Evolutionary conservation across 805 yeast species (phyloP).

Genomic region (Saturnispora halmiae): DNA sequence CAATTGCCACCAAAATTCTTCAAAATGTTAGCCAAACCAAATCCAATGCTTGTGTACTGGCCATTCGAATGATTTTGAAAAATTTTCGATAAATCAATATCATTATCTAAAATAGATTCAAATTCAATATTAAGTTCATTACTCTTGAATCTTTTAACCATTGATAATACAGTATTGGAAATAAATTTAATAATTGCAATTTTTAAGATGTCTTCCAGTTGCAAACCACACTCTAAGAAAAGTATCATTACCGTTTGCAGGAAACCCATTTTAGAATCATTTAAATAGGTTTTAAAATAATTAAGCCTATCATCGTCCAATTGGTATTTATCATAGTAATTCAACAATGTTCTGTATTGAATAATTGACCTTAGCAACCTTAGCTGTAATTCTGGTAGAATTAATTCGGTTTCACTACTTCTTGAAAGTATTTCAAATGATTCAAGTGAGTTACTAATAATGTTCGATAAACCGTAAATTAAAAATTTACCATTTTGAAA

Average conservation of each 20-base stretch:
- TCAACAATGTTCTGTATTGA: conserved; percentile 31
- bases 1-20: not conserved
- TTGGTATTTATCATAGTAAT: conserved; percentile 14
- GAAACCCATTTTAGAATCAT: conserved; percentile 25
- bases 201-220: conserved; percentile 30
- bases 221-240: conserved; percentile 38
- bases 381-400: conserved; percentile 16
- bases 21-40: conserved; percentile 4
- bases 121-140: conserved; percentile 17
- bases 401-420: conserved; percentile 2
- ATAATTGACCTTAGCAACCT: conserved; percentile 34
- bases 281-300: conserved; percentile 24
- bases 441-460: conserved; percentile 42
- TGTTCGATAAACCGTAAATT: conserved; percentile 18
- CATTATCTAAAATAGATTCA: conserved; percentile 16
- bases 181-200: conserved; percentile 20
- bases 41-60: conserved; percentile 3
- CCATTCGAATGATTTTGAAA: conserved; percentile 7
- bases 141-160: conserved; percentile 15
- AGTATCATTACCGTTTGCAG: conserved; percentile 33
- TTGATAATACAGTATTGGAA: conserved; percentile 16
- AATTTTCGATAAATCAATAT: not conserved
- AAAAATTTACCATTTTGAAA: conserved; percentile 14
- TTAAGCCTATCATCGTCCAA: conserved; percentile 10
- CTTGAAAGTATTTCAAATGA: conserved; percentile 55